Evolutionary conservation across 148 eudicot species (phyloP).

Genomic region (Mesembryanthemum crystallinum): DNA sequence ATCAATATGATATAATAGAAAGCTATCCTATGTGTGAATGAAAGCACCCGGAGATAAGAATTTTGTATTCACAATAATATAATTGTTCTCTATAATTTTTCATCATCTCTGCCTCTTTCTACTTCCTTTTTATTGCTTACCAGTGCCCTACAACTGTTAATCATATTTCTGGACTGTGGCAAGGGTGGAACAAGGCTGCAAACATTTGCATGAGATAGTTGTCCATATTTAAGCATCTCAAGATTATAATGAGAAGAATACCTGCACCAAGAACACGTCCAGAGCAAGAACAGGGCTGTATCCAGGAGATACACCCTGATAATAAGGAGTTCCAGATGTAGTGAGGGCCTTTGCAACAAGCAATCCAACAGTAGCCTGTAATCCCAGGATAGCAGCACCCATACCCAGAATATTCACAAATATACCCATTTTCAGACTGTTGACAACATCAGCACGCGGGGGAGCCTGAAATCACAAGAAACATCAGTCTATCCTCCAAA

Average conservation of each 20-base stretch:
- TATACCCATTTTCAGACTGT: conserved; percentile 71
- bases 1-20: too few species aligned
- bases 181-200: background rate
- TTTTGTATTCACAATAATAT: too few species aligned
- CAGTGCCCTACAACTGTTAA: too few species aligned
- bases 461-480: conserved; percentile 70
- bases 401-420: conserved; percentile 71
- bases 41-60: too few species aligned
- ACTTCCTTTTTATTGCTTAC: too few species aligned
- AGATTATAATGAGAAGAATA: conserved; percentile 18
- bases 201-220: background rate
- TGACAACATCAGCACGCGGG: conserved; percentile 88
- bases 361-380: conserved; percentile 86
- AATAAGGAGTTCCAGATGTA: conserved; percentile 70
- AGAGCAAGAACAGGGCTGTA: conserved; percentile 78
- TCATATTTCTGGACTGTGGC: too few species aligned
- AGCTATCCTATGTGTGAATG: too few species aligned
- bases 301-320: conserved; percentile 71
- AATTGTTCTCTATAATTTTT: too few species aligned
- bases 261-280: conserved; percentile 95
- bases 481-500: background rate
- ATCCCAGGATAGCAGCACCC: conserved; percentile 88
- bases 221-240: background rate
- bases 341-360: conserved; percentile 89
- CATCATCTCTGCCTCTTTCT: too few species aligned